Evolutionary conservation across 805 yeast species (phyloP), one percentile per base, ranked within the genome.

Genomic region (Spencermartinsiella europaea): DNA sequence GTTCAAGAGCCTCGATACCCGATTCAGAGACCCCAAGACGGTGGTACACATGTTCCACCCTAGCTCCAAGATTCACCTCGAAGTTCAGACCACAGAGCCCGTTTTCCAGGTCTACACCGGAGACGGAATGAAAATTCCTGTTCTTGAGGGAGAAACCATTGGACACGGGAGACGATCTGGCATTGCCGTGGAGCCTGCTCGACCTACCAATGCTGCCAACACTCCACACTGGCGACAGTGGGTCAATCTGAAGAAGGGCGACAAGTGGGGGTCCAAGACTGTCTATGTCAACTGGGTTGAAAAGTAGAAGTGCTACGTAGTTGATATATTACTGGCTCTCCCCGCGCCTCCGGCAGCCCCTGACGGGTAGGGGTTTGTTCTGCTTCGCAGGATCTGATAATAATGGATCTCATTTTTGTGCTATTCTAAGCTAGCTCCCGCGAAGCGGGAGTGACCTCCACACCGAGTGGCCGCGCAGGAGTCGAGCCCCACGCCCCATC

Each of bases 91-190:
- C 5, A 81, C 87, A 2, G 88, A 81, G 48, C 88, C 87, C 4
- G 66, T 79, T 2, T 79, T 77, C 68, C 85, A 80, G 61, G 67
- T 81, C 35, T 81, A 81, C 63, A 79, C 85, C 25, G 85, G 84
- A 19, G 80, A 75, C 54, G 66, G 68, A 44, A 69, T 74, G 38
- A 55, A 68, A 44, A 69, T 70, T 31, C 63, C 65, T 17, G 70
- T 58, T 16, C 40, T 54, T 10, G 49, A 34, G 3, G 68, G 61
- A 17, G 52, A 56, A 49, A 27, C 54, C n/a, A 61, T 60, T 52
- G 55, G 41, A 5, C 52, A 40, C 41, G 47, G 46, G 2, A 61
- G 53, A 44, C 73, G 68, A 54, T 61, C 73, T 44, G 86, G 85
- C 2, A 74, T 81, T 62, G 79, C 83, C 53, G 67, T 80, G 33